Percentiles rank a stretch among this genome's conserved stretches.
These are phyloP conservation scores for Colletotrichum sp. DNA, from an alignment of 2,329 filamentous ascomycete species.

Conservation along the genomic window DNA sequence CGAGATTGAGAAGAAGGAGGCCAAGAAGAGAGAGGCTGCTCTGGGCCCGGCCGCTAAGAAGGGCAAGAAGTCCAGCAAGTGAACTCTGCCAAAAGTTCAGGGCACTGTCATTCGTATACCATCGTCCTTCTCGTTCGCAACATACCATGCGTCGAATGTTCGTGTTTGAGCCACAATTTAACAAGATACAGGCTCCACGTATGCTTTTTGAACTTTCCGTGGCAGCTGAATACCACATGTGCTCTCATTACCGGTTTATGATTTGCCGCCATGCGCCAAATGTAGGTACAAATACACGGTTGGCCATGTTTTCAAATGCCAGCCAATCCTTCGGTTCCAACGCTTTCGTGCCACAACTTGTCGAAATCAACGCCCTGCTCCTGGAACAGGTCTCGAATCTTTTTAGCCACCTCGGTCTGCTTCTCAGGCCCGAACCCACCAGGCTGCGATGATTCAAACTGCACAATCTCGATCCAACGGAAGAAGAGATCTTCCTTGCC, in stretches of 20 bases:
- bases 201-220: not conserved
- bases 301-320: constrained; percentile 19
- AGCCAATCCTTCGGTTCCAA: constrained; percentile 42
- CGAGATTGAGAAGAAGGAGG: constrained; percentile 61
- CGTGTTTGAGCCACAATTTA: not conserved
- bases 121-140: constrained; percentile 1
- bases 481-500: constrained; percentile 92
- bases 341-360: constrained; percentile 73
- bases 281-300: not conserved
- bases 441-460: constrained; percentile 81
- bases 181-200: not conserved
- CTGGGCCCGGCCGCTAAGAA: constrained; percentile 46
- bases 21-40: constrained; percentile 60
- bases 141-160: not conserved
- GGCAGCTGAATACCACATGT: not conserved
- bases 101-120: not conserved
- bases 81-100: not conserved
- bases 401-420: constrained; percentile 73
- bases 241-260: not conserved
- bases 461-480: constrained; percentile 90
- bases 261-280: not conserved
- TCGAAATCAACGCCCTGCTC: constrained; percentile 83
- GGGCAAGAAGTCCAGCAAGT: constrained; percentile 45
- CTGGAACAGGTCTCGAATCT: constrained; percentile 79
- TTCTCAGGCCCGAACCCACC: constrained; percentile 79